Base-by-base conservation (phyloP, 768 basidiomycete species). In the Kwoniella shandongensis region DNA sequence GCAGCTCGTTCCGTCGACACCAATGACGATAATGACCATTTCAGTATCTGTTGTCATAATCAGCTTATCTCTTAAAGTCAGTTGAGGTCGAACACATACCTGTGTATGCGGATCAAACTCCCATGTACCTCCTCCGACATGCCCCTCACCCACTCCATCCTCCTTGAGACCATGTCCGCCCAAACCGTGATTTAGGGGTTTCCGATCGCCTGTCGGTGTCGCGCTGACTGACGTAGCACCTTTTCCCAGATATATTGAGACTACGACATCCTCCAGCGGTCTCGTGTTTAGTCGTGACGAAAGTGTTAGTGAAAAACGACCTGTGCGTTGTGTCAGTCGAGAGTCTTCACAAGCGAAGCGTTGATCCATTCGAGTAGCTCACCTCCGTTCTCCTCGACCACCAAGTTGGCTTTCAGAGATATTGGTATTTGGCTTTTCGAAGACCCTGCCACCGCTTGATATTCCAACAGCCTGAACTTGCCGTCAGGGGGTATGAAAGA, bases 401-500 rank as follows among this genome's bases (percentile, higher is more conserved):
- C 69, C 35, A 83, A 38, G 20, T 50, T 57, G 4, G 73, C 60
- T 48, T 71, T 73, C 18, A 77, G 52, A 20, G 47, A 44, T 23
- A 73, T 50, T 29, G 63, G 72, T 44, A 63, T 13, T 20, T 58
- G 54, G 29, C 20, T 35, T 25, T 59, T 51, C 3, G 48, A 30
- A 18, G 41, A 22, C 12, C 47, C 38, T n/a, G 49, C 17, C 57
- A 79, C 75, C 71, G 85, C 87, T 25, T 87, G 87, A 70, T 96
- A 97, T 63, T 91, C 88, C 70, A 87, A 83, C 18, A 96, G 80
- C 7, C 82, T 82, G 77, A 96, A 97, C 49, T 83, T 83, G 2
- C 93, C 92, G 66, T 97, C 93, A 4, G 93, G 93, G 5, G 93
- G 93, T 20, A 97, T 84, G 73, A 97, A 97, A 1, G 93, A 94